Evolutionary conservation across 371 early-diverging fungal species (phyloP).

Genomic region (Mortierella sp.): DNA sequence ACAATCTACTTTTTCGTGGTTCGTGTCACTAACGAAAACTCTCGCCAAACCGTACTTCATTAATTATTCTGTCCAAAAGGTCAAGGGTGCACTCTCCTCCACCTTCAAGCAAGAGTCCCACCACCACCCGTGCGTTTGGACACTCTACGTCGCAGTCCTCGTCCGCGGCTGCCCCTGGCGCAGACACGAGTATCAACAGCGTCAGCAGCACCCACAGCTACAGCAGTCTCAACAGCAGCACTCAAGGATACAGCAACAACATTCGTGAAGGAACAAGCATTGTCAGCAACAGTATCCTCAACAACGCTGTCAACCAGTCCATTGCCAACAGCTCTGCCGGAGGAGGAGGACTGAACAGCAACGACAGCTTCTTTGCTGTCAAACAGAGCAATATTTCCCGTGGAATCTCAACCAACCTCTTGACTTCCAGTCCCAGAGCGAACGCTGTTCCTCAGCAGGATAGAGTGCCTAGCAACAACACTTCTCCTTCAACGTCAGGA

Average conservation of each 20-base stretch:
- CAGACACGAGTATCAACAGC: slow-evolving; percentile 45
- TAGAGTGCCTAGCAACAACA: slow-evolving; percentile 15
- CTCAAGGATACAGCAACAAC: background rate
- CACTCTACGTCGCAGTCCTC: slow-evolving; percentile 9
- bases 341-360: slow-evolving; percentile 35
- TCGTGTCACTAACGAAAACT: background rate
- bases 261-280: slow-evolving; percentile 37
- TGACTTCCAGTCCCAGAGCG: background rate
- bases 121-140: slow-evolving; percentile 22
- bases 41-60: background rate
- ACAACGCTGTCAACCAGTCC: slow-evolving; percentile 39
- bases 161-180: slow-evolving; percentile 14
- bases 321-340: slow-evolving; percentile 13
- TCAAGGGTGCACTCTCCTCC: slow-evolving; percentile 25
- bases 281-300: slow-evolving; percentile 54
- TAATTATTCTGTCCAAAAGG: background rate
- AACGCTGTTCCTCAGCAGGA: background rate
- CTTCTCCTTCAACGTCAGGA: slow-evolving; percentile 22
- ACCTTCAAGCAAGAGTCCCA: slow-evolving; percentile 18
- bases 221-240: slow-evolving; percentile 32
- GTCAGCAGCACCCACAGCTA: slow-evolving; percentile 41
- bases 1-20: background rate
- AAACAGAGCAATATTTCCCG: slow-evolving; percentile 44
- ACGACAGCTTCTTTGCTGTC: slow-evolving; percentile 39
- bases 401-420: slow-evolving; percentile 31